A percentile compares a stretch with the other conserved stretches of the same genome.
Conservation (phyloP, 2,329 filamentous ascomycete species). For the Orbilia oligospora region DNA sequence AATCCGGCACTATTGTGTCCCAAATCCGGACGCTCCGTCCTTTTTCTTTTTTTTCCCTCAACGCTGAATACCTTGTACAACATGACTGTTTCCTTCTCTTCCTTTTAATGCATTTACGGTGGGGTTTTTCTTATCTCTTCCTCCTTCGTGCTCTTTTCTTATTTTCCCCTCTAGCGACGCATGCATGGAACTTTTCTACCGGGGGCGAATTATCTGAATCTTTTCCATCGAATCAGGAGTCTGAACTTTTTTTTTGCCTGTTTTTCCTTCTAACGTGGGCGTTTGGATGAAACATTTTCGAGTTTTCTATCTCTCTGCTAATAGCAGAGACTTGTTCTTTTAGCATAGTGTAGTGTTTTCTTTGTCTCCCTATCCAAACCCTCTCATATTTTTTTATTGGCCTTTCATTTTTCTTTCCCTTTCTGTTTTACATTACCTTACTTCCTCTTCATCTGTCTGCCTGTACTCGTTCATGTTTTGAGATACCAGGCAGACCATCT, state of each 20-base stretch:
- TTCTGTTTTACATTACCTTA: constrained; percentile 24
- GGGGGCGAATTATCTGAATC: constrained; percentile 40
- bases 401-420: not conserved
- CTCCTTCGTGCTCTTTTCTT: constrained; percentile 47
- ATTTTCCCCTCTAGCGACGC: constrained; percentile 41
- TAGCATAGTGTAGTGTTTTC: constrained; percentile 47
- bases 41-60: constrained; percentile 6
- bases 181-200: constrained; percentile 39
- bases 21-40: constrained; percentile 29
- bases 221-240: constrained; percentile 51
- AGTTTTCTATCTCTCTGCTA: constrained; percentile 16
- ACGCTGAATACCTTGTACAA: constrained; percentile 51
- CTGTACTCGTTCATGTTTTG: constrained; percentile 14
- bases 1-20: constrained; percentile 33
- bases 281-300: constrained; percentile 52
- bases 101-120: constrained; percentile 60
- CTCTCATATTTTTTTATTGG: not conserved
- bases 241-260: constrained; percentile 24
- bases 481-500: constrained; percentile 17
- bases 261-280: constrained; percentile 40
- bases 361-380: not conserved
- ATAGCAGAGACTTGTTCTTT: constrained; percentile 24
- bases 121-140: constrained; percentile 56
- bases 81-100: constrained; percentile 58
- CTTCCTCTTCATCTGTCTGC: constrained; percentile 8